A percentile compares a stretch with the other conserved stretches of the same genome.
Evolutionary conservation across 2,329 filamentous ascomycete genomes (phyloP).

Genomic region (Fusarium albosuccineum): DNA sequence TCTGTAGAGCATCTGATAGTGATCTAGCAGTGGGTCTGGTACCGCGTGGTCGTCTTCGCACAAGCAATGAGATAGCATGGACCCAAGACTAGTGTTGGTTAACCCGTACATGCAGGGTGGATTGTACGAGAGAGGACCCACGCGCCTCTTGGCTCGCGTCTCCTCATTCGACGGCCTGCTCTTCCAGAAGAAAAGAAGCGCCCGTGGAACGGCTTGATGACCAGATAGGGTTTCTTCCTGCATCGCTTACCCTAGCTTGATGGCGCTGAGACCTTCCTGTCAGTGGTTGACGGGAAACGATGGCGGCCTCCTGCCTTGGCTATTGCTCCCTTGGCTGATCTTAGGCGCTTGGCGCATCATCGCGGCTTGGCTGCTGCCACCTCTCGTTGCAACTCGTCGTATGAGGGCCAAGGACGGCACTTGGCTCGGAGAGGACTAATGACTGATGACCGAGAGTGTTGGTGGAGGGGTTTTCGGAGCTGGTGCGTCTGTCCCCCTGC

Average conservation of each 20-base stretch:
- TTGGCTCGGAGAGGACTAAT: conserved; percentile 6
- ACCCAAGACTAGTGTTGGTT: neutral
- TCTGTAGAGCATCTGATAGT: no score
- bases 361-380: conserved; percentile 1
- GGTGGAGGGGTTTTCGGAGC: neutral
- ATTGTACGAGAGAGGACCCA: neutral
- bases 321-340: conserved; percentile 1
- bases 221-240: conserved; percentile 1
- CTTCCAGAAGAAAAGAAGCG: conserved; percentile 14
- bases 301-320: conserved; percentile 7
- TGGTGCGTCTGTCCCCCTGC: neutral
- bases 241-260: neutral
- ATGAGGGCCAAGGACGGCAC: conserved; percentile 11
- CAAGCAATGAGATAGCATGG: no score
- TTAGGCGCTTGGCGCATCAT: conserved; percentile 4
- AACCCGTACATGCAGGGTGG: neutral
- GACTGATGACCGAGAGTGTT: neutral
- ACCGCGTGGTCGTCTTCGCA: no score
- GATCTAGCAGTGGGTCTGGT: no score
- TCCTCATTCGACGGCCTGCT: neutral
- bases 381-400: neutral
- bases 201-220: neutral
- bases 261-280: neutral
- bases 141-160: neutral
- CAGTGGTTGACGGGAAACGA: neutral